Evolutionary conservation across 2,329 filamentous ascomycete species (phyloP), one percentile per base, ranked within the genome.

Genomic region (Macrophomina tecta): DNA sequence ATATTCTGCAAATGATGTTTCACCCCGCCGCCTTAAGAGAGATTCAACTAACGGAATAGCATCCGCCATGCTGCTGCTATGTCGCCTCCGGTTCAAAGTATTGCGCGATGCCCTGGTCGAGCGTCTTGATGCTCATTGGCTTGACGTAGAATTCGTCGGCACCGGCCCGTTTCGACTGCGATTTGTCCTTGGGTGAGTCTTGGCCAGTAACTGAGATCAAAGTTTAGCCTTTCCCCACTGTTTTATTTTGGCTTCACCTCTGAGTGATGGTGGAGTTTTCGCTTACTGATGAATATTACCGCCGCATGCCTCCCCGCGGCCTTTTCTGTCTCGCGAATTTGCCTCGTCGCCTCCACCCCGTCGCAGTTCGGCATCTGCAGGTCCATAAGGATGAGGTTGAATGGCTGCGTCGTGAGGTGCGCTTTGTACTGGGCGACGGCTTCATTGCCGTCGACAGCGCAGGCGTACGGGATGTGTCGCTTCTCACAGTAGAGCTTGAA

Each of bases 401-500:
- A 77, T n/a, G 74, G 78, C 9, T 75, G 73, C 0, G 72, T 70
- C 30, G 71, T 62, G 12, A 70, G 68, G 7, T 67, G 55, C 46
- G 69, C 69, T 5, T 70, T 64, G 68, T 79, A 81, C 0, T 73
- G 73, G 16, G 81, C 75, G 9, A 84, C 77, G 1, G 82, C 82
- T 71, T 83, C 77, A 18, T 76, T 72, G 1, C 83, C 82, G 49
- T 85, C 80, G 6, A 76, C 75, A 1, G 82, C 82, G 1, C 78
- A 78, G 16, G 76, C 72, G 32, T 82, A 82, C 16, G 80, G 76
- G 30, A 83, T 75, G 0, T 78, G 76, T 11, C 81, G 75, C 49
- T 80, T 80, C 64, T 80, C 78, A 60, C 83, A 81, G 69, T 83
- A 84, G 71, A 83, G 82, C 18, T 79, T 75, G 34, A 85, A 70